Evolutionary conservation across 257 asterid species (phyloP), one percentile per base, ranked within the genome.

Genomic region (Solanum chiquidenum): DNA sequence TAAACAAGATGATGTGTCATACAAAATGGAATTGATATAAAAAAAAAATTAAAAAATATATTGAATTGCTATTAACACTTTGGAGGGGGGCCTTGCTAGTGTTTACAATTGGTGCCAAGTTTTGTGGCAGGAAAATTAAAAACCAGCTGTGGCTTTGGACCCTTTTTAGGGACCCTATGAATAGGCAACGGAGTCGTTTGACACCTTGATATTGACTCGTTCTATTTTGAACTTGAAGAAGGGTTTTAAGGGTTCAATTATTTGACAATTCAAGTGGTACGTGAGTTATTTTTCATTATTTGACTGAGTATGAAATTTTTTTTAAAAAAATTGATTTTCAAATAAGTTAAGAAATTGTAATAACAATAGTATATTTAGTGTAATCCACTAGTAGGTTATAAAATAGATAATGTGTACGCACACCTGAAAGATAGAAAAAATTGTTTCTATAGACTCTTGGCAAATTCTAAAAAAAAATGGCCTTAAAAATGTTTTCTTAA

Each of bases 221-320:
- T 1, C 10, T n/a, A 62, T n/a, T 6, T 62, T 62, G 3, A 7
- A n/a, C 0, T 62, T 62, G 14, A 4, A 62, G n/a, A 11, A n/a
- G 9, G 0, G 0, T n/a, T 0, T 62, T 1, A 62, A n/a, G 7
- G 8, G 0, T n/a, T 10, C 5, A 13, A 10, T n/a, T 62, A n/a
- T n/a, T n/a, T 12, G 7, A 23, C 7, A 11, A 10, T 62, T 62
- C 1, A 62, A n/a, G 16, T 62, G 7, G 4, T 10, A 62, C 6
- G 14, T 62, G 33, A 0, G 0, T 62, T 0, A 62, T 4, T 11
- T n/a, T 5, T 9, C 1, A 4, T n/a, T n/a, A n/a, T 38, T 3
- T n/a, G 2, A 76, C 0, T 71, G 13, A 7, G 1, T 7, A 14
- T 16, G 7, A 71, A 71, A 14, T 31, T 29, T n/a, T 20, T 35